These are phyloP conservation scores for Elongisporangium undulatum DNA, from an alignment of 352 stramenopile species.

Conservation along the genomic window DNA sequence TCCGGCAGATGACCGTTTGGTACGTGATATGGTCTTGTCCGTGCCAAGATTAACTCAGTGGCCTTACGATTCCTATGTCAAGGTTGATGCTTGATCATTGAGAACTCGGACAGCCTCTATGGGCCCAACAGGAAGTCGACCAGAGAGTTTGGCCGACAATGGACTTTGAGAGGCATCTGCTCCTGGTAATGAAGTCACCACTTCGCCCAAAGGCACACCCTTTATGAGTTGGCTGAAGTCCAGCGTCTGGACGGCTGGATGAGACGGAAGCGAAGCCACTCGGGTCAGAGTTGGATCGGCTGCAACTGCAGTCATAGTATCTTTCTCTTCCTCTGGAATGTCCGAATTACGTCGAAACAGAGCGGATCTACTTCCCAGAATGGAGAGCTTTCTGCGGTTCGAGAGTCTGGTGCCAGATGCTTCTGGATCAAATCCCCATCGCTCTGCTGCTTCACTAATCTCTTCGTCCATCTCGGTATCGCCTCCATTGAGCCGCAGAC, in stretches of 20 bases:
- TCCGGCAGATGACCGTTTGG: too few relatives aligned
- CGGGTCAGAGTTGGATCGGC: background rate
- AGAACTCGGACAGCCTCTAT: slow-evolving; percentile 19
- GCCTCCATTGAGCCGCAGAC: slow-evolving; percentile 17
- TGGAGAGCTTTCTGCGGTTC: background rate
- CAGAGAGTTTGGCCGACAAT: background rate
- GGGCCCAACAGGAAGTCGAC: slow-evolving; percentile 13
- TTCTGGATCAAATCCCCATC: background rate
- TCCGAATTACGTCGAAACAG: background rate
- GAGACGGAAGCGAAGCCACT: background rate
- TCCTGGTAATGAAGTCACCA: slow-evolving; percentile 7
- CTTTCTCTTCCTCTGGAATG: background rate
- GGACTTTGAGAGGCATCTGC: background rate
- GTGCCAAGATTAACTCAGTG: too few relatives aligned
- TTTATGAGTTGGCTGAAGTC: slow-evolving; percentile 4
- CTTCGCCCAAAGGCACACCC: background rate
- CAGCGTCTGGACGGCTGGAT: background rate
- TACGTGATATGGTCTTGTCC: too few relatives aligned
- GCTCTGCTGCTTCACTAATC: background rate
- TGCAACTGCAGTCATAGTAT: background rate
- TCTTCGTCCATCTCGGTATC: background rate
- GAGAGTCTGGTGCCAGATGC: background rate
- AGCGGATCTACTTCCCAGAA: background rate
- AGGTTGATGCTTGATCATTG: background rate
- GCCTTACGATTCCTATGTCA: background rate